phyloP scores from a whole-genome alignment of 2,329 filamentous ascomycete genomes.

The Rutstroemia sp. region DNA sequence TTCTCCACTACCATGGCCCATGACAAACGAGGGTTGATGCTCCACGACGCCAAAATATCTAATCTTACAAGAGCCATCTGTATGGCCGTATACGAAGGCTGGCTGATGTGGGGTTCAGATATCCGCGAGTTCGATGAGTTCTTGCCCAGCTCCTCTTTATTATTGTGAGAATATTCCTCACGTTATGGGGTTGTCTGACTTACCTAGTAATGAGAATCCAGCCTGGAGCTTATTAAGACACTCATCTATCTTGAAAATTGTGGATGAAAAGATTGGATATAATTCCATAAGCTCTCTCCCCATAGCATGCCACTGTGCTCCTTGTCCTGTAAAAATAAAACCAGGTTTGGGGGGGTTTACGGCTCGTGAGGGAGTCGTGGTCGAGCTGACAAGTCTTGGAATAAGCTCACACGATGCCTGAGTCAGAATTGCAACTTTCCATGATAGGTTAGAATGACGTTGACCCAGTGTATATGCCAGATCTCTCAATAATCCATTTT shows the following conservation, averaged over 20 bases:
- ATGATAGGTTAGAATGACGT: conserved; percentile 22
- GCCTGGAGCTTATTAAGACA: conserved; percentile 32
- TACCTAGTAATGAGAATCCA: conserved; percentile 19
- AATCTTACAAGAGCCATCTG: conserved; percentile 42
- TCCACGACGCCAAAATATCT: conserved; percentile 37
- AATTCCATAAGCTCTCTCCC: conserved; percentile 23
- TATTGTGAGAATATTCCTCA: not conserved
- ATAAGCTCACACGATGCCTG: conserved; percentile 17
- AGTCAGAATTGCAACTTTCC: conserved; percentile 19
- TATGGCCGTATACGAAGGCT: conserved; percentile 40
- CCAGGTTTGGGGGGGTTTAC: conserved; percentile 17
- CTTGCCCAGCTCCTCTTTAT: conserved; percentile 31
- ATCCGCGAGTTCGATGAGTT: conserved; percentile 31
- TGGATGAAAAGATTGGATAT: conserved; percentile 32
- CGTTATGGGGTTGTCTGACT: not conserved
- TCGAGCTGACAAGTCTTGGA: conserved; percentile 36
- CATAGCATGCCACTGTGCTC: conserved; percentile 26
- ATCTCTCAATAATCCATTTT: conserved; percentile 18
- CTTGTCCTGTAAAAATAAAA: conserved; percentile 27
- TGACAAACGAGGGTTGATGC: conserved; percentile 35
- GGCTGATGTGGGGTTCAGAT: conserved; percentile 35
- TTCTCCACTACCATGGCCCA: conserved; percentile 42
- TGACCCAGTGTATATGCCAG: conserved; percentile 26
- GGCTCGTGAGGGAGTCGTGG: conserved; percentile 9
- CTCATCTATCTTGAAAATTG: conserved; percentile 29